These are phyloP conservation scores for Malus sieversii DNA, from an alignment of 306 rosid species.

Conservation along the genomic window DNA sequence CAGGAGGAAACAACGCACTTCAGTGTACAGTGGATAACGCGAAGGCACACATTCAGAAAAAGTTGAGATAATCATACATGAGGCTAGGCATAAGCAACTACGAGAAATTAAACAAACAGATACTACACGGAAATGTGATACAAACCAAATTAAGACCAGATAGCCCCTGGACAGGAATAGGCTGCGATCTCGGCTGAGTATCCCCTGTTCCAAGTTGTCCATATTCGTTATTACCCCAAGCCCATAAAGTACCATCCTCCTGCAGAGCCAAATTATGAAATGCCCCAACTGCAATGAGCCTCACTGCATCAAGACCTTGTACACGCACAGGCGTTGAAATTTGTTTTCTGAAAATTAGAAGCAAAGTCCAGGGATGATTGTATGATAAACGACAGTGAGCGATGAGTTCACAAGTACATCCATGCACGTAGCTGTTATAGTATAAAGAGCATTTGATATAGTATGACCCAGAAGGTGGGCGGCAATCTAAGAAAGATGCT, in stretches of 20 bases:
- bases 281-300: conserved; percentile 92
- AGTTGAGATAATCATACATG: not conserved
- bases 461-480: not conserved
- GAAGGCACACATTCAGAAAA: not conserved
- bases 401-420: conserved; percentile 12
- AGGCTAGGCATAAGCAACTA: not conserved
- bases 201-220: conserved; percentile 99
- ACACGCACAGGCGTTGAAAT: conserved; percentile 92
- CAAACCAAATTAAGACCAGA: conserved; percentile 81
- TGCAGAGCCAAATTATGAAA: conserved; percentile 98
- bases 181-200: conserved; percentile 98
- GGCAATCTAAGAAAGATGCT: not conserved
- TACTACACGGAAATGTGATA: conserved; percentile 9
- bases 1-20: not conserved
- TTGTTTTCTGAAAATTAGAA: conserved; percentile 53
- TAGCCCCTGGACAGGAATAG: conserved; percentile 87
- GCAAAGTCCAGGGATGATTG: not conserved
- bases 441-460: not conserved
- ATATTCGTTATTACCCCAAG: conserved; percentile 99
- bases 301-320: conserved; percentile 92
- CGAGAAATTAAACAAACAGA: not conserved
- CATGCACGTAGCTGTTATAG: not conserved
- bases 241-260: conserved; percentile 90
- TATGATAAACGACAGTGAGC: not conserved
- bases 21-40: not conserved